These are phyloP conservation scores for Agapanthus africanus DNA, from an alignment of 106 monocot genomes.

Conservation along the genomic window DNA sequence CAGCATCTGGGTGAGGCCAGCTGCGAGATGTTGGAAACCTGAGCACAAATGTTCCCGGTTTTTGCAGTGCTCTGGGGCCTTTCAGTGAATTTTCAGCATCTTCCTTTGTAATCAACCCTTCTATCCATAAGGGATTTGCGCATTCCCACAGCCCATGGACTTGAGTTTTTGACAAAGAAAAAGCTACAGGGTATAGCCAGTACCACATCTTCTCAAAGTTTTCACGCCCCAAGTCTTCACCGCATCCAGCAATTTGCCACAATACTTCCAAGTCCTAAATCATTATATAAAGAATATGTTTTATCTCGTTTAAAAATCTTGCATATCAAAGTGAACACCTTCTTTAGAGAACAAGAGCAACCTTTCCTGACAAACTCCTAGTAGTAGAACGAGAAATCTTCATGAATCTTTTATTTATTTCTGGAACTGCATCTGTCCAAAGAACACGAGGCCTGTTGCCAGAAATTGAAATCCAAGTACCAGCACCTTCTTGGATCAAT, in stretches of 20 bases:
- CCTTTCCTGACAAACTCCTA: conserved; percentile 73
- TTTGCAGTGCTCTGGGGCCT: conserved; percentile 25
- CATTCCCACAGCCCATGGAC: conserved; percentile 63
- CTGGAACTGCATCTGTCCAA: conserved; percentile 64
- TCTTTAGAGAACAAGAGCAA: background rate
- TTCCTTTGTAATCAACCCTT: conserved; percentile 79
- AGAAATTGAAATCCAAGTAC: conserved; percentile 66
- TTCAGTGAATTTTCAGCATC: conserved; percentile 71
- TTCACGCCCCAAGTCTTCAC: conserved; percentile 47
- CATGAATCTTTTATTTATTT: conserved; percentile 74
- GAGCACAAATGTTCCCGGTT: conserved; percentile 77
- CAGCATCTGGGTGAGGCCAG: conserved; percentile 99
- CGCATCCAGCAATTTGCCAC: conserved; percentile 68
- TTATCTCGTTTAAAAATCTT: background rate
- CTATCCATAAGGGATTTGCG: conserved; percentile 66
- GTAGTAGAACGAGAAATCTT: conserved; percentile 44
- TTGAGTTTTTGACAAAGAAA: conserved; percentile 50
- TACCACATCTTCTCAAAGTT: conserved; percentile 79
- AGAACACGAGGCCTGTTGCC: conserved; percentile 34
- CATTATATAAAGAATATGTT: background rate
- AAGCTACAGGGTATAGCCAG: conserved; percentile 84
- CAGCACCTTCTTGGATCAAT: conserved; percentile 44
- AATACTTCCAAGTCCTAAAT: conserved; percentile 84
- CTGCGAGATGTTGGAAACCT: conserved; percentile 92
- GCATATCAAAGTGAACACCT: background rate